Conservation (phyloP, 441 rosid species). For the Melastoma candidum region DNA sequence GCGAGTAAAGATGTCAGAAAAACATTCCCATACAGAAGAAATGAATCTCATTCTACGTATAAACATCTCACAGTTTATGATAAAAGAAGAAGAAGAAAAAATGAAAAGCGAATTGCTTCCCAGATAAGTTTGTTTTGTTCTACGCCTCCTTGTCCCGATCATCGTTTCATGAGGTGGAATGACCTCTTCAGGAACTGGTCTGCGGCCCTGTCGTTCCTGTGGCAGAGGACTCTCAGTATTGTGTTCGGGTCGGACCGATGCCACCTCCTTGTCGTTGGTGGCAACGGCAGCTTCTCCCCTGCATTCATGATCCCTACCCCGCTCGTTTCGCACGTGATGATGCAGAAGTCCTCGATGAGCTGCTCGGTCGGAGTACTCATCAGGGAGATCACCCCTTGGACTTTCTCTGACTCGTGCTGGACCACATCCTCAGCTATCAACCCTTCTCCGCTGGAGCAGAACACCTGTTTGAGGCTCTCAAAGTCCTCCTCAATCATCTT, state of each 20-base stretch:
- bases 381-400: conserved; percentile 62
- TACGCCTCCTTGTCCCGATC: conserved; percentile 3
- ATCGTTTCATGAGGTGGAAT: conserved; percentile 63
- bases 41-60: no score
- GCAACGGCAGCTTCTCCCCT: conserved; percentile 75
- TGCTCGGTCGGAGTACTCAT: conserved; percentile 76
- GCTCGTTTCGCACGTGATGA: conserved; percentile 54
- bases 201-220: conserved; percentile 63
- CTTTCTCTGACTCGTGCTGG: conserved; percentile 59
- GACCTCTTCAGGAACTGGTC: conserved; percentile 59
- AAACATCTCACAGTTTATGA: no score
- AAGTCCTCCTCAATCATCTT: conserved; percentile 60
- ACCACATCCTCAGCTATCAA: conserved; percentile 56
- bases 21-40: no score
- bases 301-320: conserved; percentile 37
- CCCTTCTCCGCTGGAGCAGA: conserved; percentile 75
- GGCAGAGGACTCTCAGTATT: conserved; percentile 63
- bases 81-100: no score
- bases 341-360: conserved; percentile 71
- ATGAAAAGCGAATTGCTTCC: no score
- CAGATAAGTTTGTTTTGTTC: no score
- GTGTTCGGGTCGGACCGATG: conserved; percentile 72
- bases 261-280: conserved; percentile 80
- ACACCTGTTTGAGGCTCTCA: conserved; percentile 48
- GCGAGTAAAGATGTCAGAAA: no score